Percentiles rank a stretch among this genome's conserved stretches.
Evolutionary conservation across 768 basidiomycete species (phyloP).

Genomic region (Dentipellis sp.): DNA sequence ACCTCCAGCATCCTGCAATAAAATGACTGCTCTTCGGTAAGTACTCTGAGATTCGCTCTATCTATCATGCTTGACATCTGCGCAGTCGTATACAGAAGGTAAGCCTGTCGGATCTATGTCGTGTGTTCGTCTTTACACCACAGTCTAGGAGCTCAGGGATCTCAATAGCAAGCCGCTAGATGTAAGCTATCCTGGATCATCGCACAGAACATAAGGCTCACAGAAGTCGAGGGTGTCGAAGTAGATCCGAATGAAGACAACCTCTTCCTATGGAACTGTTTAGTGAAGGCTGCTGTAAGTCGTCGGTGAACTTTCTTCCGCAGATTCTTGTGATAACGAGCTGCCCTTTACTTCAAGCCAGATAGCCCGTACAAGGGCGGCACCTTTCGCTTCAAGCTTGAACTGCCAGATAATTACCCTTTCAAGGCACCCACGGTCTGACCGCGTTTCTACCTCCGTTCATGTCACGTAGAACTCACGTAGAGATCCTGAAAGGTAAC

Average conservation of each 20-base stretch:
- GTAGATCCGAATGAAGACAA: slow-evolving; percentile 64
- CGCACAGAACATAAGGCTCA: too few species aligned
- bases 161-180: slow-evolving; percentile 55
- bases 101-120: background rate
- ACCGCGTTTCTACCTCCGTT: background rate
- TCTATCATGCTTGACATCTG: slow-evolving; percentile 15
- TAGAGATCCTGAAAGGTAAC: slow-evolving; percentile 43
- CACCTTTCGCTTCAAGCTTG: slow-evolving; percentile 64
- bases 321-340: background rate
- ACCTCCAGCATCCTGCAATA: too few species aligned
- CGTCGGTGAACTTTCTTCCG: background rate
- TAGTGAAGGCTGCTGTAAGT: background rate
- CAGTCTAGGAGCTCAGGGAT: slow-evolving; percentile 54
- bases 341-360: slow-evolving; percentile 29
- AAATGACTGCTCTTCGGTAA: slow-evolving; percentile 33
- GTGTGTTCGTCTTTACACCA: slow-evolving; percentile 2
- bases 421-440: slow-evolving; percentile 79
- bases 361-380: slow-evolving; percentile 81
- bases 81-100: slow-evolving; percentile 72
- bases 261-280: slow-evolving; percentile 68
- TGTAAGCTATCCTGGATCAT: slow-evolving; percentile 29
- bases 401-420: slow-evolving; percentile 74
- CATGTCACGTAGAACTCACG: background rate
- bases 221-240: slow-evolving; percentile 40
- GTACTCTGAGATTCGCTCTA: background rate